phyloP scores from a whole-genome alignment of 257 asterid species.

The Haberlea rhodopensis region DNA sequence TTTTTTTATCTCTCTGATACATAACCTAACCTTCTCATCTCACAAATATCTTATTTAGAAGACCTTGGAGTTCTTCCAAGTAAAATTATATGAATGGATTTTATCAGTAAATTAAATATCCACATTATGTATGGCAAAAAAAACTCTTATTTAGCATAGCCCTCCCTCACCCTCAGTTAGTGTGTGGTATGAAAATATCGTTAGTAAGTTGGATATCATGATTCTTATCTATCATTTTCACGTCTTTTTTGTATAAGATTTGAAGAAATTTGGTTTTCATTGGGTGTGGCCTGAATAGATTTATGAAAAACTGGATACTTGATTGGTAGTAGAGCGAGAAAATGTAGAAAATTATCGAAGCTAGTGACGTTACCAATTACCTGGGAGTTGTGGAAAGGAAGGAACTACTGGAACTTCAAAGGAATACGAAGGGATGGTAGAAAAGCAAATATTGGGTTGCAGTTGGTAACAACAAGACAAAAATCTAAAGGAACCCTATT shows the following conservation, averaged over 20 bases:
- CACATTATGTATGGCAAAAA: too few relatives aligned
- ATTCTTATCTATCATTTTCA: background rate
- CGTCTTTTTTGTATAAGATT: too few relatives aligned
- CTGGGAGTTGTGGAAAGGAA: background rate
- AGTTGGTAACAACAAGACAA: background rate
- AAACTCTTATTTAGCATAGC: too few relatives aligned
- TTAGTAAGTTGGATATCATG: background rate
- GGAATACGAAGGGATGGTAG: background rate
- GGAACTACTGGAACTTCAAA: background rate
- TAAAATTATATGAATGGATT: too few relatives aligned
- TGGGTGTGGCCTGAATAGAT: background rate
- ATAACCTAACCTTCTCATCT: too few relatives aligned
- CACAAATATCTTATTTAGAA: too few relatives aligned
- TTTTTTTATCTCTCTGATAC: too few relatives aligned
- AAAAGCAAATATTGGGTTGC: background rate
- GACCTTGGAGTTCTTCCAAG: too few relatives aligned
- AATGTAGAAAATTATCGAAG: background rate
- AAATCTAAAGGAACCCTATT: background rate
- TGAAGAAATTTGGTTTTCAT: background rate
- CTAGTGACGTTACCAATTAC: background rate
- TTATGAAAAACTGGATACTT: background rate
- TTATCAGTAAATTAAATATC: too few relatives aligned
- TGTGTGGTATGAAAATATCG: too few relatives aligned
- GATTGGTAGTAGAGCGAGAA: background rate
- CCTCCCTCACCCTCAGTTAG: too few relatives aligned